Evolutionary conservation across 257 asterid species (phyloP).

Genomic region (Solanum virginianum): DNA sequence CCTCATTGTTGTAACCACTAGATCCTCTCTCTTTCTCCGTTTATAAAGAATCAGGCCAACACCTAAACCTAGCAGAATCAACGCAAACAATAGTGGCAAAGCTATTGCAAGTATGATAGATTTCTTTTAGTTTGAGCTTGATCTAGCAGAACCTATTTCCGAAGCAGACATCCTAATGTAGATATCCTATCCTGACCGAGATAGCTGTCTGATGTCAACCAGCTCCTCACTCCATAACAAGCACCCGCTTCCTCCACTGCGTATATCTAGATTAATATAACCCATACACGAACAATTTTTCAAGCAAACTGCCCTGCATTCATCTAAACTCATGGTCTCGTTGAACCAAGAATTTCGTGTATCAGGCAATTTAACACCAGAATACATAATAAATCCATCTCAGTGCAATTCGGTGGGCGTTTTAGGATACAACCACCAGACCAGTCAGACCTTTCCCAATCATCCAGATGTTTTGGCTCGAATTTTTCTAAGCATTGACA

Average conservation of each 20-base stretch:
- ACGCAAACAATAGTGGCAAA: neutral
- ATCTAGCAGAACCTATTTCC: neutral
- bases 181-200: conserved; percentile 12
- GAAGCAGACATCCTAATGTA: conserved; percentile 20
- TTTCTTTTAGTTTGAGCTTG: neutral
- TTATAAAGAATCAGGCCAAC: neutral
- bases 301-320: conserved; percentile 10
- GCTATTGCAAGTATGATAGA: neutral
- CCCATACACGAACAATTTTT: conserved; percentile 17
- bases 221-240: conserved; percentile 16
- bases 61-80: neutral
- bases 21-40: neutral
- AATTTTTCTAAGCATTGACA: conserved; percentile 13
- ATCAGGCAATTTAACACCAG: conserved; percentile 18
- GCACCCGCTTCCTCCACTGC: conserved; percentile 14
- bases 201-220: conserved; percentile 10
- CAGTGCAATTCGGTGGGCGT: conserved; percentile 1
- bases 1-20: neutral
- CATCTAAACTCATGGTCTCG: neutral
- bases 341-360: conserved; percentile 1
- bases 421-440: conserved; percentile 8
- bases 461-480: conserved; percentile 6
- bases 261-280: conserved; percentile 7
- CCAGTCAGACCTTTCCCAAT: conserved; percentile 15
- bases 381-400: conserved; percentile 8